Evolutionary conservation across 1,284 basidiomycete species (phyloP), one percentile per base, ranked within the genome.

Genomic region (Meira miltonrushii): DNA sequence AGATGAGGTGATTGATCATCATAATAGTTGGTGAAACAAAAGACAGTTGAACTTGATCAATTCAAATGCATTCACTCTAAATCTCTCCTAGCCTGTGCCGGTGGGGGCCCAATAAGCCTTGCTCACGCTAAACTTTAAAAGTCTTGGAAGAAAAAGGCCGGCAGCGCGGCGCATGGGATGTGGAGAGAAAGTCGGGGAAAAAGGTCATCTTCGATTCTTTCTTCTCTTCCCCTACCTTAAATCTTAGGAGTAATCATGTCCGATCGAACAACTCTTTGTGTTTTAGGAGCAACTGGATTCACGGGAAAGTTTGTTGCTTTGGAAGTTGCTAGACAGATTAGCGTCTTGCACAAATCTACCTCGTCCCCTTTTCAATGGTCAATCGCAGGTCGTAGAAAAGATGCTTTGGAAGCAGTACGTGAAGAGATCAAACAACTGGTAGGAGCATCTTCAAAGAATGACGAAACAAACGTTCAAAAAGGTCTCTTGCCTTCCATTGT

Each of bases 401-500:
- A 56, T 12, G 64, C 64, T 21, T 63, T 77, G 7, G 56, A 66
- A 7, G 48, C 52, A 33, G 43, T 59, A 11, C 63, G 68, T 1
- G 47, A 65, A 21, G 49, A 54, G 4, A 33, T 39, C n/a, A 67
- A 71, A 3, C 66, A 64, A 2, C 48, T 70, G 19, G 17, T 82
- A 5, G 82, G 82, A 48, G 82, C 83, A 0, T 48, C 46, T 17
- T 48, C 46, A 25, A 85, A 84, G 61, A 78, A 82, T 41, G 83
- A 84, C 1, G 82, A 80, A 55, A 84, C 86, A 74, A 88, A 88
- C 70, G 82, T 87, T 38, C 87, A 88, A 77, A 19, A 59, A 60
- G 40, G 82, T 85, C 39, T 87, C 88, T 86, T 83, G 66, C 86
- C 51, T 15, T n/a, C 23, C 1, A 25, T 48, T 19, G 54, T 60